A percentile compares a stretch with the other conserved stretches of the same genome.
These are phyloP conservation scores for Leccinum solheimii DNA, from an alignment of 1,284 basidiomycete genomes.

Conservation along the genomic window DNA sequence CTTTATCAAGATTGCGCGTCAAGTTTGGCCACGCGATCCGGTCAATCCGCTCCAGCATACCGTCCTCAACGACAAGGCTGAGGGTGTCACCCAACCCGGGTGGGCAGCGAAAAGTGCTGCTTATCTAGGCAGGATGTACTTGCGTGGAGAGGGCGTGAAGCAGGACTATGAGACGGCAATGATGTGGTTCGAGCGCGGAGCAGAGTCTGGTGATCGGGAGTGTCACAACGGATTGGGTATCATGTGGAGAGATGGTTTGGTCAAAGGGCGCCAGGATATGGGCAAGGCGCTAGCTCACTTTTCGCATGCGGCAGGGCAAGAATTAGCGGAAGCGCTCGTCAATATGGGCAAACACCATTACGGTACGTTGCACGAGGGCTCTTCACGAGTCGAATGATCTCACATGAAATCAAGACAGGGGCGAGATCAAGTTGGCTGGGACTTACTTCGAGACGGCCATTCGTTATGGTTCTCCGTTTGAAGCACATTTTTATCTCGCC, in stretches of 20 bases:
- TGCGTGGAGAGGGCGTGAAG: slow-evolving; percentile 91
- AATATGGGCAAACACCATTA: slow-evolving; percentile 87
- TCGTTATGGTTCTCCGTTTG: slow-evolving; percentile 84
- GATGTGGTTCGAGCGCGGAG: slow-evolving; percentile 90
- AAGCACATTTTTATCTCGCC: slow-evolving; percentile 90
- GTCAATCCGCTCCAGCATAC: slow-evolving; percentile 49
- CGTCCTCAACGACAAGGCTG: slow-evolving; percentile 44
- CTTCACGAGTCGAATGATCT: slow-evolving; percentile 8
- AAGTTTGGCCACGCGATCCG: slow-evolving; percentile 81
- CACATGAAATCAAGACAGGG: slow-evolving; percentile 47
- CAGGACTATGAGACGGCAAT: slow-evolving; percentile 77
- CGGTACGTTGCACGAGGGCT: slow-evolving; percentile 46
- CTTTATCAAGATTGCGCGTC: slow-evolving; percentile 78
- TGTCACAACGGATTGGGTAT: slow-evolving; percentile 89
- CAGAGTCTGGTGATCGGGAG: slow-evolving; percentile 80
- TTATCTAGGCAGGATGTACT: slow-evolving; percentile 90
- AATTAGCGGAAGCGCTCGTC: slow-evolving; percentile 88
- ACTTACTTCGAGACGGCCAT: slow-evolving; percentile 82
- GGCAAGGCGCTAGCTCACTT: slow-evolving; percentile 73
- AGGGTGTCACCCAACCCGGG: slow-evolving; percentile 57
- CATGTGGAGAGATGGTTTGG: slow-evolving; percentile 86
- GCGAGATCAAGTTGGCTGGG: slow-evolving; percentile 63
- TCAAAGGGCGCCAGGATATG: slow-evolving; percentile 66
- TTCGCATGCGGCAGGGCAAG: slow-evolving; percentile 77
- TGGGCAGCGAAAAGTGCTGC: slow-evolving; percentile 80